Base-by-base conservation (phyloP, 495 filamentous ascomycete genomes). In the Penicillium diatomitis region DNA sequence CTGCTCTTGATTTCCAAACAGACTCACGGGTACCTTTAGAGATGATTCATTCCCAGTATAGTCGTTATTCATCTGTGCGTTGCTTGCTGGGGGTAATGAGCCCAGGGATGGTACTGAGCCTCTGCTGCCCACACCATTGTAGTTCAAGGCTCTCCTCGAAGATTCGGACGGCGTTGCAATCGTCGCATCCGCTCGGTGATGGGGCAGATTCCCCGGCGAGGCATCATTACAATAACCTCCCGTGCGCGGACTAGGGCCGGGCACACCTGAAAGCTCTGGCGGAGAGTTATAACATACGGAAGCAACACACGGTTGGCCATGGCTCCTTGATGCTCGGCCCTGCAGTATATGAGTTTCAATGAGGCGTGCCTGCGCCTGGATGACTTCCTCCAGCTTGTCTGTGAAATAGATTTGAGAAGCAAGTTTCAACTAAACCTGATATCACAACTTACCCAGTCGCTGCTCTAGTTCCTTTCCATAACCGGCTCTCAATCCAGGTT, bases 391-490 rank as follows among this genome's bases (percentile, higher is more conserved):
- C 41, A 75, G 61, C 48, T 72, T 67, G 57, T 79, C 74, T 68
- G 31, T 39, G 59, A 38, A 9, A 20, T 34, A 50, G 31, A 49
- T 12, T 44, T 29, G 33, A 42, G 20, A 20, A 20, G 20, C 20
- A 20, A 20, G 2, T 20, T 20, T 20, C 20, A 20, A 20, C 20
- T 20, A 20, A 20, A 0, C 5, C 20, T 41, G 31, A 28, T 11
- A 2, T 9, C 11, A 9, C 6, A 8, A 54, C 66, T 30, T 59
- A 73, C 70, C 68, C 27, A 95, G 75, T 31, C 89, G 75, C 53
- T 89, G 84, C 62, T 95, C 89, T 36, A 95, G 68, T 66, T 95
- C 89, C 47, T 89, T 77, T 2, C 89, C 89, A 63, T 94, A 95
- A 2, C 89, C 89, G 42, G 89, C 89, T 49, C 87, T 71, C 41